Base-by-base conservation (phyloP, 1,284 basidiomycete species). In the Cryptococcus sp. region DNA sequence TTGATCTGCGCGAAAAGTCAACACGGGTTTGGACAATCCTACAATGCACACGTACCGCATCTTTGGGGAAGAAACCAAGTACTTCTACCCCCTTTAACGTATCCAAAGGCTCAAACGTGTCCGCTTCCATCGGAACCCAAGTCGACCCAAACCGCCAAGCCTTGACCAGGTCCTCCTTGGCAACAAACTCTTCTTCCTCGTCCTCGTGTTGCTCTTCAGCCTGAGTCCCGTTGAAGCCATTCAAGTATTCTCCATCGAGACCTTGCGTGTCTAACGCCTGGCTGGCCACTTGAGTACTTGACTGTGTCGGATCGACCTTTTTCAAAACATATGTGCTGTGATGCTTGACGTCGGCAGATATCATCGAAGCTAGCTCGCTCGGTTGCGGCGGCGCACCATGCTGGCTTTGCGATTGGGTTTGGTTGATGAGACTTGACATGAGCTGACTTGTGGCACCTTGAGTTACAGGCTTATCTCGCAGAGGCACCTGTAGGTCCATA, bases 121-220 rank as follows among this genome's bases (percentile, higher is more conserved):
- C 81, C 41, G 91, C 89, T 3, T 89, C 87, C 74, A 88, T 87
- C 2, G 92, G 91, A 1, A 87, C 87, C 75, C 93, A 92, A 3
- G 88, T 90, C 3, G 89, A 87, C 5, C 95, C 95, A 66, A 97
- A 96, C 74, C 92, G 90, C 83, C 89, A 97, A 0, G 93, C 95
- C 61, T 85, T 83, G 20, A 77, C 75, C 10, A 78, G 57, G 62
- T 78, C 75, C 48, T 78, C 76, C 62, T 75, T 73, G 16, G 64
- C 68, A 6, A 78, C 76, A 20, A 67, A 62, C 48, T 77, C 77
- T n/a, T 77, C 74, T 48, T 79, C 75, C 7, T 73, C 69, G 3
- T 79, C 68, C 45, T 67, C 51, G 26, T 59, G 50, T 19, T 53
- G 59, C 41, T 65, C 67, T 16, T 66, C 54, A 5, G 59, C 57